These are phyloP conservation scores for Arabidopsis thaliana DNA, from an alignment of 345 rosid genomes.

Conservation along the genomic window DNA sequence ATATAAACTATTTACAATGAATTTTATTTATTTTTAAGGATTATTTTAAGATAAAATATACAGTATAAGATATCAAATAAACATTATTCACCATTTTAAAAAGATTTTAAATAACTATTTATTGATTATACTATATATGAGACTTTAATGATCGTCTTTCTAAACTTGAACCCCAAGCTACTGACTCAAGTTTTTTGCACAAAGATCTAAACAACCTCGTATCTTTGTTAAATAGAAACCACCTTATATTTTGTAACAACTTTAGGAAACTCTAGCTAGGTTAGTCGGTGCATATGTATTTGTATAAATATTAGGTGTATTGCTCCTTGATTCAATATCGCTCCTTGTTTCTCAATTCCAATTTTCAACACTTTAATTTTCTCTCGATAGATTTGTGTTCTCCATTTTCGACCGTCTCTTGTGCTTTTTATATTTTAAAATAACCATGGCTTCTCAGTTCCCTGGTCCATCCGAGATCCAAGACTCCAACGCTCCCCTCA, in stretches of 20 bases:
- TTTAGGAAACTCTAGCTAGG: background rate
- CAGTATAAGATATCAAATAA: no score
- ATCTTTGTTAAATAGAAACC: no score
- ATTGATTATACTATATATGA: no score
- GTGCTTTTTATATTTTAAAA: no score
- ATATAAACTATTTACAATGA: no score
- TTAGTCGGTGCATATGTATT: background rate
- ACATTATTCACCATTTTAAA: no score
- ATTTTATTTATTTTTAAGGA: no score
- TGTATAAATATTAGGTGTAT: background rate
- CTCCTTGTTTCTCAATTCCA: background rate
- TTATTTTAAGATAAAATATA: no score
- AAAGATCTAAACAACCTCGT: background rate
- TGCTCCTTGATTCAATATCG: background rate
- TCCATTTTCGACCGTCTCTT: background rate
- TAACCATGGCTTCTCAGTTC: background rate
- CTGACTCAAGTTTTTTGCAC: background rate
- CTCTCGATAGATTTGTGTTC: background rate
- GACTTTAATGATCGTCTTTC: no score
- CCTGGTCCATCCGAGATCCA: constrained; percentile 5
- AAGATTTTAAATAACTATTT: no score
- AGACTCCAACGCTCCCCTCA: background rate
- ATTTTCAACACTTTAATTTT: background rate
- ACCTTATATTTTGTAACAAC: background rate
- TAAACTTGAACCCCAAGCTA: background rate